Evolutionary conservation across 176 grass and related monocot genomes (phyloP), one percentile per base, ranked within the genome.

Genomic region (Musa troglodytarum): DNA sequence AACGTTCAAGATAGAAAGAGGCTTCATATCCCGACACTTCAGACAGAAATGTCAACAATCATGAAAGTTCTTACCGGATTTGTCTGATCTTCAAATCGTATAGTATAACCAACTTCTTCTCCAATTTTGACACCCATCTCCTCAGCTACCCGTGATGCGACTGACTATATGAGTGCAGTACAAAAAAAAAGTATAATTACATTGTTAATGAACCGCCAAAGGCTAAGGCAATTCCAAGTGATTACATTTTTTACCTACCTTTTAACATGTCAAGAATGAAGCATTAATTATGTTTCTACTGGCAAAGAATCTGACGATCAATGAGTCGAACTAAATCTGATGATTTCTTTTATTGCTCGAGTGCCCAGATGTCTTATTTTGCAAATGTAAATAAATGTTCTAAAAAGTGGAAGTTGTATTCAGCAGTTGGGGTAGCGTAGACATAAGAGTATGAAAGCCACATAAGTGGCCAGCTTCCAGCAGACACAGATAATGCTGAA

Each of bases 21-120:
- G 15, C 65, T 19, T 1, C 6, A 72, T 19, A 55, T 80, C 52
- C 3, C 22, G 20, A 12, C 26, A 55, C 67, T 63, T 73, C 56
- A 75, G 57, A 79, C 58, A 58, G 69, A 64, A 23, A 78, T 75
- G 68, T 65, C n/a, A 69, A 26, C 10, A 68, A 77, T 59, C 7
- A 58, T 79, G 72, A 62, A 50, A 24, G 5, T 58, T 80, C 72
- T 76, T 93, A 98, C 90, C 50, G 90, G 88, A 53, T 91, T 98
- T 87, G 94, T 98, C 81, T 89, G 81, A 83, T 98, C 90, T 81
- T 98, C 94, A 80, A 98, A 98, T 61, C 90, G 90, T 71, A 98
- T 98, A 49, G 90, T 87, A 87, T 98, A 98, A 67, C 94, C 94
- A 78, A 98, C 90, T 89, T 98, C 90, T 77, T 98, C 94, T 57